A percentile compares a stretch with the other conserved stretches of the same genome.
phyloP scores from a whole-genome alignment of 176 grass and related monocot species.

The Aegilops tauschii region DNA sequence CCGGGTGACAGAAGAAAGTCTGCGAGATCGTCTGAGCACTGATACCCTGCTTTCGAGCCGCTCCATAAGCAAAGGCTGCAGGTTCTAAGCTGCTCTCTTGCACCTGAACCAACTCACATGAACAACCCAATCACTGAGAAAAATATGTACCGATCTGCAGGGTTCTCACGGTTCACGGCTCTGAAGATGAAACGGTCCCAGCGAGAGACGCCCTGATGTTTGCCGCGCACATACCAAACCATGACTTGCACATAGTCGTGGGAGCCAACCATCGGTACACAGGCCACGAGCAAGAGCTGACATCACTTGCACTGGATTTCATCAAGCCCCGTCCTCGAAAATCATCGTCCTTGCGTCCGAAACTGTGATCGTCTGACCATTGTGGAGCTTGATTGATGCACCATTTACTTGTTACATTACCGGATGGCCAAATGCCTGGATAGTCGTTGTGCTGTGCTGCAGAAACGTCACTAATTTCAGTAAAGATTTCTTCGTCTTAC shows the following conservation, averaged over 20 bases:
- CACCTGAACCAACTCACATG: background rate
- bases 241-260: conserved; percentile 60
- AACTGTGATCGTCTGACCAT: conserved; percentile 26
- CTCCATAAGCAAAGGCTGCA: conserved; percentile 67
- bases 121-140: background rate
- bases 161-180: conserved; percentile 80
- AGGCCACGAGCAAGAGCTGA: conserved; percentile 47
- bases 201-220: conserved; percentile 59
- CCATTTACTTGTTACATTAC: background rate
- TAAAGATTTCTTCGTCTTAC: background rate
- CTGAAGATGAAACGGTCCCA: conserved; percentile 68
- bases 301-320: conserved; percentile 50
- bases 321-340: conserved; percentile 26
- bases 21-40: conserved; percentile 67
- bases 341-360: conserved; percentile 35
- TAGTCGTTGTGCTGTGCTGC: no score
- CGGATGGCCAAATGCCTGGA: background rate
- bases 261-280: conserved; percentile 75
- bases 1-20: conserved; percentile 54
- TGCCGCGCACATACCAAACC: conserved; percentile 65
- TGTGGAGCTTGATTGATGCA: background rate
- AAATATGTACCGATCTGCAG: conserved; percentile 5
- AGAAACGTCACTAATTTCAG: background rate
- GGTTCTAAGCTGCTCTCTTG: conserved; percentile 43
- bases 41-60: conserved; percentile 66